Evolutionary conservation across 805 yeast genomes (phyloP).

Genomic region (Starmerella gropengiesseri): DNA sequence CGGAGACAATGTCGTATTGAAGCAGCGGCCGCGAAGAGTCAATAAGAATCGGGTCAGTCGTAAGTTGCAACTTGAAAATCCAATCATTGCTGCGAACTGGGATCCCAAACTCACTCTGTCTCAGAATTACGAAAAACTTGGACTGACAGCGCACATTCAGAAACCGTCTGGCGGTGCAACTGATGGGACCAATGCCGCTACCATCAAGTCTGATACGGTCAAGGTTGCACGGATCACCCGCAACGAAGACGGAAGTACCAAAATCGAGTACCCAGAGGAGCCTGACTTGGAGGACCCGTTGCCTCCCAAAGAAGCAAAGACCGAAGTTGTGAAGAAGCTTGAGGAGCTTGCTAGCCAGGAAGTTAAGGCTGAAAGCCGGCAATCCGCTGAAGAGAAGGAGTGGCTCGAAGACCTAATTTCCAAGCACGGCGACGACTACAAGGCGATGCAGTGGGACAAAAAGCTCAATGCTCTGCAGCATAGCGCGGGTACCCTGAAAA

Average conservation of each 20-base stretch:
- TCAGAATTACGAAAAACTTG: conserved; percentile 78
- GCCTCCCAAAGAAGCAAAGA: conserved; percentile 39
- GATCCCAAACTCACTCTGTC: conserved; percentile 66
- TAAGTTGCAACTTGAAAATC: conserved; percentile 56
- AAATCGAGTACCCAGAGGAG: conserved; percentile 28
- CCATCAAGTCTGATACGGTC: conserved; percentile 26
- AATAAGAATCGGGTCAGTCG: conserved; percentile 37
- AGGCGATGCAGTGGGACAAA: conserved; percentile 85
- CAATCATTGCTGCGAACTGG: conserved; percentile 85
- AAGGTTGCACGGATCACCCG: conserved; percentile 28
- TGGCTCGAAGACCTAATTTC: conserved; percentile 57
- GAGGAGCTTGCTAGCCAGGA: conserved; percentile 46
- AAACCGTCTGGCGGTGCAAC: conserved; percentile 74
- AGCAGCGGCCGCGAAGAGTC: conserved; percentile 58
- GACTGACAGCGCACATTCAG: conserved; percentile 58
- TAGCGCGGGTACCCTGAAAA: conserved; percentile 70
- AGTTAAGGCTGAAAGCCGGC: conserved; percentile 32
- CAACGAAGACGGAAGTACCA: conserved; percentile 22
- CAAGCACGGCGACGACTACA: conserved; percentile 80
- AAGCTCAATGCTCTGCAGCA: conserved; percentile 75
- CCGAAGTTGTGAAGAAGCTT: conserved; percentile 57
- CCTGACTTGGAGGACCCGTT: conserved; percentile 57
- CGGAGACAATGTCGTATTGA: conserved; percentile 44
- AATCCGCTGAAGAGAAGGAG: conserved; percentile 60
- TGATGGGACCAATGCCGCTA: conserved; percentile 32